Base-by-base conservation (phyloP, 2,329 filamentous ascomycete genomes). In the Microsporum ferrugineum region DNA sequence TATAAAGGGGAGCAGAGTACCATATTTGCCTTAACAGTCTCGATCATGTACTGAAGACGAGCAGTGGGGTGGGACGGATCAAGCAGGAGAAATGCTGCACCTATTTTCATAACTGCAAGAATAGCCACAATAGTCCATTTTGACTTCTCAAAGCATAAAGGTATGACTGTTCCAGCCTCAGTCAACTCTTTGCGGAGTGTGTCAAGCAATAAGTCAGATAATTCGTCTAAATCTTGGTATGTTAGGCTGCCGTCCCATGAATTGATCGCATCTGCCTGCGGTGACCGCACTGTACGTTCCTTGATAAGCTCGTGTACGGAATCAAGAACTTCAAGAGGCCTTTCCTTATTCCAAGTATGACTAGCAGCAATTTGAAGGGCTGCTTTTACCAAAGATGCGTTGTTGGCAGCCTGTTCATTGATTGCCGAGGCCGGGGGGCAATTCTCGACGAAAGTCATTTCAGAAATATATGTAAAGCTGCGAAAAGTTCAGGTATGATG, bases 81-180 rank as follows among this genome's bases (percentile, higher is more conserved):
- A 33, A 71, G 66, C n/a, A 71, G 63, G 8, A 69, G 63, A 61
- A 71, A 69, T 1, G 65, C 66, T n/a, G 64, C 69, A 6, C 70
- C 70, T 8, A 68, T 64, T 57, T 70, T 71, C 60, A 71, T 65
- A 2, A 70, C 66, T 8, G 65, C 69, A 2, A 72, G 63, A 7
- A 70, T 64, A 10, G 65, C 66, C 38, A 72, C 65, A 27, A 69
- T 62, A 10, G 68, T 69, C 69, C 69, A 71, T 34, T 51, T 64
- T 36, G 69, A 71, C 49, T 71, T 71, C 55, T 71, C 66, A 47
- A 71, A 72, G 57, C 69, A 71, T 6, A 70, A 27, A 8, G 65
- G 65, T 5, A 72, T 61, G 14, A 64, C 55, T 27, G 64, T 63
- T 5, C 66, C 65, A 12, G 71, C 53, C 17, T 68, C 63, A 36